Percentiles rank a stretch among this genome's conserved stretches.
Conservation (phyloP, 2,329 filamentous ascomycete genomes). For the Colletotrichum zoysiae region DNA sequence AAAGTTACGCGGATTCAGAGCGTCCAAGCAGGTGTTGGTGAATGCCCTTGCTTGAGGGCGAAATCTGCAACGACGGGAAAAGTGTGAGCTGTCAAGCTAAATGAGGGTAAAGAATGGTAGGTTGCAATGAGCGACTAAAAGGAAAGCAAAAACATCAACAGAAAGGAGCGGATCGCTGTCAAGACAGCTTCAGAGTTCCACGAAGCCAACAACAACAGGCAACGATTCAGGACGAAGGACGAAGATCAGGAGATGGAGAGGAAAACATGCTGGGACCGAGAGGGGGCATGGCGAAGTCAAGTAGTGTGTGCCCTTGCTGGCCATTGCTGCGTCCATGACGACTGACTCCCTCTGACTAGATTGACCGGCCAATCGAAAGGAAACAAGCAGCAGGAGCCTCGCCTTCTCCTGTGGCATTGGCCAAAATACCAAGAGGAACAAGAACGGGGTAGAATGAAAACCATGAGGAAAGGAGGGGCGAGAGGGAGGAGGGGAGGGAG, state of each 20-base stretch:
- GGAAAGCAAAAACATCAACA: slow-evolving; percentile 40
- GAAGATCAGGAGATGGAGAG: slow-evolving; percentile 16
- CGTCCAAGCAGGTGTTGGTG: neutral
- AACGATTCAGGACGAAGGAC: slow-evolving; percentile 38
- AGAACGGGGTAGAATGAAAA: slow-evolving; percentile 39
- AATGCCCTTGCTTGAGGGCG: neutral
- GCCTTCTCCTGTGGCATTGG: slow-evolving; percentile 6
- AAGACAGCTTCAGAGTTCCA: slow-evolving; percentile 27
- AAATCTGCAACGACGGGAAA: neutral
- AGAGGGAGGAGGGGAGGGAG: slow-evolving; percentile 15
- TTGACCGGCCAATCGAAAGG: slow-evolving; percentile 17
- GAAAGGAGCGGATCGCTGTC: slow-evolving; percentile 43
- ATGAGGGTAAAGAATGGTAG: slow-evolving; percentile 24
- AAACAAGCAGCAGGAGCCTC: neutral
- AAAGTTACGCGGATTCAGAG: neutral
- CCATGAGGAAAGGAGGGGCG: slow-evolving; percentile 19
- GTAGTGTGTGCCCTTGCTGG: slow-evolving; percentile 32
- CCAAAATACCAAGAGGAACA: slow-evolving; percentile 42
- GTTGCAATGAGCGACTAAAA: slow-evolving; percentile 44
- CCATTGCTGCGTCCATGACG: slow-evolving; percentile 25
- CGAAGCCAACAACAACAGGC: slow-evolving; percentile 17
- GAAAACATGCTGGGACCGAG: neutral
- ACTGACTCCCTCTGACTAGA: slow-evolving; percentile 40
- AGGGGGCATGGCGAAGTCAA: slow-evolving; percentile 19
- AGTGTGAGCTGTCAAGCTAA: slow-evolving; percentile 37